Percentiles rank a stretch among this genome's conserved stretches.
phyloP scores from a whole-genome alignment of 768 basidiomycete genomes.

The Suillus hirtellus region DNA sequence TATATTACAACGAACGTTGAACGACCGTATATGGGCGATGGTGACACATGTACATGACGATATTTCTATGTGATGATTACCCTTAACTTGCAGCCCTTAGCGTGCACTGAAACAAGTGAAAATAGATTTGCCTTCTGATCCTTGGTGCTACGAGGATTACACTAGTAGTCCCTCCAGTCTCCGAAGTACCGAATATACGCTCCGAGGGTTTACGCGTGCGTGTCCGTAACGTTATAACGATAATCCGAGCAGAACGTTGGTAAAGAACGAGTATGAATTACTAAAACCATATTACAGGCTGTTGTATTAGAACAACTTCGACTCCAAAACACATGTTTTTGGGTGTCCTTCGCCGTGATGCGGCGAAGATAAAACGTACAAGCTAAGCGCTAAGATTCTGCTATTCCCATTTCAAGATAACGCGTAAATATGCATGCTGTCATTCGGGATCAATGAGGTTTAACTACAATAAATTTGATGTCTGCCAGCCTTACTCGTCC shows the following conservation, averaged over 20 bases:
- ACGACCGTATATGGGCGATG: background rate
- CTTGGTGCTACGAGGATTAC: background rate
- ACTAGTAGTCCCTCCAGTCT: background rate
- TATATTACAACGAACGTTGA: background rate
- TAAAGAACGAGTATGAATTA: background rate
- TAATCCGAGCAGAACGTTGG: background rate
- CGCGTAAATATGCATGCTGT: constrained; percentile 1
- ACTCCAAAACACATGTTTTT: constrained; percentile 5
- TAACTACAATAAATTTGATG: background rate
- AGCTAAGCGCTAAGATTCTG: background rate
- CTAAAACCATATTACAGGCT: background rate
- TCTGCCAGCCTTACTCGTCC: constrained; percentile 1
- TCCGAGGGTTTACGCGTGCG: constrained; percentile 3
- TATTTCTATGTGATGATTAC: background rate
- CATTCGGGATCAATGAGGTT: constrained; percentile 3
- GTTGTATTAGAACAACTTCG: constrained; percentile 2
- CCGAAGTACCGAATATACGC: background rate
- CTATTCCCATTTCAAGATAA: background rate
- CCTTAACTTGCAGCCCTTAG: background rate
- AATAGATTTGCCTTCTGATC: background rate
- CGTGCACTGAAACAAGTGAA: background rate
- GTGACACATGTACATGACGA: background rate
- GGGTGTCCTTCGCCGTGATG: background rate
- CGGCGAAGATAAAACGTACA: constrained; percentile 4
- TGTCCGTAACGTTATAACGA: background rate